Evolutionary conservation across 129 eudicot species (phyloP).

Genomic region (Mikania micrantha): DNA sequence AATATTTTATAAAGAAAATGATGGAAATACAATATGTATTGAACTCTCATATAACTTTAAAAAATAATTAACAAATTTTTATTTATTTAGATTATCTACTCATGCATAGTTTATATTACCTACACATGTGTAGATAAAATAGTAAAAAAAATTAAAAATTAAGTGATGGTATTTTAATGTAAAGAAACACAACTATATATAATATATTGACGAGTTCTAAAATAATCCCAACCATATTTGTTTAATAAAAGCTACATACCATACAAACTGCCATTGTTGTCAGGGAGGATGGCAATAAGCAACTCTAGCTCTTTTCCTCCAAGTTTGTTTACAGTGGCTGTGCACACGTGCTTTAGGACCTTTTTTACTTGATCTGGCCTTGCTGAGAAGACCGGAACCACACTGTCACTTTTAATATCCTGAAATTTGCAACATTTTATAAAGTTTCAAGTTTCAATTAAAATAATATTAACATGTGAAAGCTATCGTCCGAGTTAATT

Average conservation of each 20-base stretch:
- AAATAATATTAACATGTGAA: neutral
- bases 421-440: constrained; percentile 4
- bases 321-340: constrained; percentile 40
- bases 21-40: too few species aligned
- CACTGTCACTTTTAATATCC: constrained; percentile 61
- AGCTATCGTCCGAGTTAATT: neutral
- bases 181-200: too few species aligned
- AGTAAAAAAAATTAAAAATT: too few species aligned
- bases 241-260: constrained; percentile 30
- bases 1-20: too few species aligned
- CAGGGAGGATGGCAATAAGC: constrained; percentile 70
- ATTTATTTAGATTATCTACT: too few species aligned
- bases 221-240: too few species aligned
- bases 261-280: constrained; percentile 67
- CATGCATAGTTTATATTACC: too few species aligned
- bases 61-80: too few species aligned
- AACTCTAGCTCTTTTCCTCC: constrained; percentile 64
- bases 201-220: too few species aligned
- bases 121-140: too few species aligned
- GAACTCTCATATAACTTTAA: too few species aligned
- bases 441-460: constrained; percentile 35
- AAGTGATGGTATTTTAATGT: too few species aligned
- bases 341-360: constrained; percentile 46
- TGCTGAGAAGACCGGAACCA: constrained; percentile 53
- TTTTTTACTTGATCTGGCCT: constrained; percentile 76